Base-by-base conservation (phyloP, 768 basidiomycete species). In the Clitopilus passeckerianus region DNA sequence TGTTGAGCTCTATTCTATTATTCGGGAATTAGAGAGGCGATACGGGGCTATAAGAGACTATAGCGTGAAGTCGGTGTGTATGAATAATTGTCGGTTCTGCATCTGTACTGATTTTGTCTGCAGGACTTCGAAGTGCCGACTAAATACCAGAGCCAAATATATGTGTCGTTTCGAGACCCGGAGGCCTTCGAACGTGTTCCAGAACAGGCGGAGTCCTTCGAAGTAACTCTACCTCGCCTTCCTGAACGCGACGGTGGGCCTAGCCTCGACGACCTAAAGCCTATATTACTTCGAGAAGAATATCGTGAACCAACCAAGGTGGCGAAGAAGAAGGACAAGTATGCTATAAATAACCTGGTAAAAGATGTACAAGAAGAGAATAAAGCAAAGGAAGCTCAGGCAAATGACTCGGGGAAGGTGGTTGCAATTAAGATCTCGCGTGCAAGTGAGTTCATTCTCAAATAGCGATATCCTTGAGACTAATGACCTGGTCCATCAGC, bases 11-110 rank as follows among this genome's bases (percentile, higher is more conserved):
- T 75, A 80, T 7, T 73, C 80, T 52, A 73, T 85, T 52, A 66
- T 87, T 57, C 79, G 82, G 52, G 80, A 77, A 7, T 63, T 88
- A 27, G 87, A 89, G 70, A 75, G 76, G 16, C 78, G 76, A 57
- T 84, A 80, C 67, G 84, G 84, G 14, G 69, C 73, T 8, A 65
- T 86, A 34, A 67, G 74, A 24, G 80, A 81, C 56, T 81, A 73
- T 53, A 68, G 70, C 46, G 72, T 80, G 41, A 60, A 68, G 22
- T 5, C 22, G 46, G 46, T 50, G 22, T 18, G 46, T 50, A 23
- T 18, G 20, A 4, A 14, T 18, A 41, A 12, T 41, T 5, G 5
- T n/a, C 22, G 5, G 20, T 16, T 18, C 46, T 12, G 46, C 12
- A 5, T 20, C 37, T 53, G 20, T 44, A 16, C 30, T 43, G 30